Evolutionary conservation across 2,329 filamentous ascomycete species (phyloP), one percentile per base, ranked within the genome.

Genomic region (Magnaporthiopsis rhizophila): DNA sequence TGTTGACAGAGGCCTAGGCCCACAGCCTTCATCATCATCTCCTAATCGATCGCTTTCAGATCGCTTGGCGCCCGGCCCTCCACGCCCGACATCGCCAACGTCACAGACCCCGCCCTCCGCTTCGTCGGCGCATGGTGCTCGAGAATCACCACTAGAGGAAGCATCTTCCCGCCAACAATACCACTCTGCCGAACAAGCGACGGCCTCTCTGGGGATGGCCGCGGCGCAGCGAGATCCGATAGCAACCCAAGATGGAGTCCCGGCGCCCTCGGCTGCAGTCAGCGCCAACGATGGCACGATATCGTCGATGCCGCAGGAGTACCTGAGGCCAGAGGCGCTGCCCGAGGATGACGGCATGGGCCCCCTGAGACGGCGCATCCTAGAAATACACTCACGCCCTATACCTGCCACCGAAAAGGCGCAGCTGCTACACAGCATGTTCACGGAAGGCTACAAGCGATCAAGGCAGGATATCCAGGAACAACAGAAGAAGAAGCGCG

Each of bases 301-400:
- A 53, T 53, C 45, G 18, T 18, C 45, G 45, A 53, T 8, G 21
- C 45, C 45, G 7, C 28, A 21, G 15, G 58, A 60, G n/a, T 32
- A 73, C 70, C 65, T 70, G 69, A 61, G 73, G 72, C 18, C 73
- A 70, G 56, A 75, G 67, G 69, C 72, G 57, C 73, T 92, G 57
- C 90, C 90, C 1, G 91, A 89, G 72, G 89, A 94, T 71, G 91
- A 95, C 79, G 91, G 91, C 59, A 93, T 91, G 88, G 80, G 83
- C 24, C 75, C 78, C 64, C 74, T 94, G 69, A 82, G 91, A 69
- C 81, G 78, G 67, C 85, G 85, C 67, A 92, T 95, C 68, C 81
- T 89, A 65, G 79, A 79, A 28, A 89, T 94, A 66, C 89, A 91
- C 72, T 79, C 83, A 32, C 81, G 81, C 68, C 79, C 86, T 30